Evolutionary conservation across 768 basidiomycete genomes (phyloP).

Genomic region (Clitopilus passeckerianus): DNA sequence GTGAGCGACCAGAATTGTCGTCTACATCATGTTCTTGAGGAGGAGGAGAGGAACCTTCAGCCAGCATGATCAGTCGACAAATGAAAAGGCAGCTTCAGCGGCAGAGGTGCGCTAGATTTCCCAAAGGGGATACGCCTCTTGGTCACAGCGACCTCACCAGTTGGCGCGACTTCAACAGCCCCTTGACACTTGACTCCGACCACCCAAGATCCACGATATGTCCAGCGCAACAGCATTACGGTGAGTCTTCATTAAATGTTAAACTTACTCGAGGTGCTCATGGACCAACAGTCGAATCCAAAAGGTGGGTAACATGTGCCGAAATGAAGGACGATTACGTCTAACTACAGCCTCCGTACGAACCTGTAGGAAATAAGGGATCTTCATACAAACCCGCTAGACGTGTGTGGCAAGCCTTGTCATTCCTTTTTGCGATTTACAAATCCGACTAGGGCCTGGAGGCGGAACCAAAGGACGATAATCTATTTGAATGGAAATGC

Average conservation of each 20-base stretch:
- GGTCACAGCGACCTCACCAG: not conserved
- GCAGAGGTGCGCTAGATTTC: not conserved
- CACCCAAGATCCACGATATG: not conserved
- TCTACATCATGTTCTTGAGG: constrained; percentile 17
- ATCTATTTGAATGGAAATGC: constrained; percentile 76
- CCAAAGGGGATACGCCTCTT: not conserved
- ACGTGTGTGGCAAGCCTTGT: constrained; percentile 32
- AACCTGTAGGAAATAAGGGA: constrained; percentile 58
- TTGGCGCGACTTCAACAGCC: not conserved
- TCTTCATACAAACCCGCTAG: constrained; percentile 57
- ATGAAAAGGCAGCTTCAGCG: not conserved
- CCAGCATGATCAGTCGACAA: constrained; percentile 17
- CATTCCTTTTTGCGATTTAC: constrained; percentile 7
- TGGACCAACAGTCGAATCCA: constrained; percentile 57
- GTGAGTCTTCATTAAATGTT: constrained; percentile 18
- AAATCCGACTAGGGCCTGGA: constrained; percentile 45
- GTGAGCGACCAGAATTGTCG: constrained; percentile 5
- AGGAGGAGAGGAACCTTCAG: constrained; percentile 27
- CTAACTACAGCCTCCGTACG: constrained; percentile 1
- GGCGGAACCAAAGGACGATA: constrained; percentile 63
- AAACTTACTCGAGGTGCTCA: constrained; percentile 13
- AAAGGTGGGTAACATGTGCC: constrained; percentile 38
- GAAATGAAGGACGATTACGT: not conserved
- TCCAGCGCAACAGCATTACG: constrained; percentile 31
- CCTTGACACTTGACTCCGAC: constrained; percentile 3